A percentile compares a stretch with the other conserved stretches of the same genome.
These are phyloP conservation scores for Suillus subaureus DNA, from an alignment of 768 basidiomycete genomes.

Conservation along the genomic window DNA sequence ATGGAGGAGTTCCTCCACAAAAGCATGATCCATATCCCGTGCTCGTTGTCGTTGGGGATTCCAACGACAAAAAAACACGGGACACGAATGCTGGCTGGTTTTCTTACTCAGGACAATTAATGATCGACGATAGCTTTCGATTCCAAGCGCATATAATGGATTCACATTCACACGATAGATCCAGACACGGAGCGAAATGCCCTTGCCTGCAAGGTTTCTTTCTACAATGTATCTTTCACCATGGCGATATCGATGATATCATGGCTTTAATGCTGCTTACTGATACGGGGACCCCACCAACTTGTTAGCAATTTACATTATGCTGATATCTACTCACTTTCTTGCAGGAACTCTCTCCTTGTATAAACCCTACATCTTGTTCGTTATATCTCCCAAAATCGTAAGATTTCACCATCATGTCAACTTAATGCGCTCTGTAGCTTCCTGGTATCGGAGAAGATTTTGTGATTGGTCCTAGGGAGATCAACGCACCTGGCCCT, in stretches of 20 bases:
- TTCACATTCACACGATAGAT: background rate
- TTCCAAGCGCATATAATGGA: background rate
- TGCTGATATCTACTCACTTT: background rate
- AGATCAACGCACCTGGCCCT: slow-evolving; percentile 38
- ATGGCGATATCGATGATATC: background rate
- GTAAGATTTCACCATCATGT: background rate
- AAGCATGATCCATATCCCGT: background rate
- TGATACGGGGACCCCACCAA: background rate
- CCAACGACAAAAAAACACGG: background rate
- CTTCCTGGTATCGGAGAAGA: slow-evolving; percentile 16
- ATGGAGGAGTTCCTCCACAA: background rate
- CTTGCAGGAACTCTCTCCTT: background rate
- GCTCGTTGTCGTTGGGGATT: background rate
- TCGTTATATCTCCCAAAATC: background rate
- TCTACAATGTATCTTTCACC: background rate
- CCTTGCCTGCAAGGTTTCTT: background rate
- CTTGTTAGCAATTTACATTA: background rate
- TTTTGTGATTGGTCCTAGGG: slow-evolving; percentile 13
- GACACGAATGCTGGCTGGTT: background rate
- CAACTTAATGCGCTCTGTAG: slow-evolving; percentile 20
- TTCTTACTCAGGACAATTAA: background rate
- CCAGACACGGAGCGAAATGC: background rate
- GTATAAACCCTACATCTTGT: background rate
- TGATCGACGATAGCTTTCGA: background rate
- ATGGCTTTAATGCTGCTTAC: background rate